Evolutionary conservation across 495 filamentous ascomycete species (phyloP).

Genomic region (Neurospora sp.): DNA sequence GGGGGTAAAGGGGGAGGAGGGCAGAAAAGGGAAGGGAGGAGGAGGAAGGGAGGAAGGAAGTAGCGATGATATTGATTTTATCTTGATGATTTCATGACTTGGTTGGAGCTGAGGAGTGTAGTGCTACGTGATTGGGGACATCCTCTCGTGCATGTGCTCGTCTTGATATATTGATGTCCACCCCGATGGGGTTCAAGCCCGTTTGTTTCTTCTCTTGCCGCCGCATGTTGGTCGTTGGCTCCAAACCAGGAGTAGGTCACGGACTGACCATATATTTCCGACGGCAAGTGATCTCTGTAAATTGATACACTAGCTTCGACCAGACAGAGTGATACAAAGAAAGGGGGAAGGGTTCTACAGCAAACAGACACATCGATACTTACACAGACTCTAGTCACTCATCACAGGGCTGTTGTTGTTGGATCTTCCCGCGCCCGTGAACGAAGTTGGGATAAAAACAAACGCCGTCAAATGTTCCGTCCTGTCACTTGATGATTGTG

Average conservation of each 20-base stretch:
- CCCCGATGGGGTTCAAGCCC: not conserved
- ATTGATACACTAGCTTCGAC: not conserved
- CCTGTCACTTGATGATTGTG: too few species aligned
- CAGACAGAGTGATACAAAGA: not conserved
- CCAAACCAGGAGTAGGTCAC: not conserved
- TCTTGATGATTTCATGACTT: not conserved
- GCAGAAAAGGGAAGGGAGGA: not conserved
- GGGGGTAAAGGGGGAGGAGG: not conserved
- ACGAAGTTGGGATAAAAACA: too few species aligned
- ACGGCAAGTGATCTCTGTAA: not conserved
- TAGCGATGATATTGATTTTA: not conserved
- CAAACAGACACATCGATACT: too few species aligned
- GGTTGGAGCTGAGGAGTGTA: not conserved
- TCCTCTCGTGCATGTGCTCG: not conserved
- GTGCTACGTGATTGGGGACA: not conserved
- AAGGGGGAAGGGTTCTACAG: not conserved
- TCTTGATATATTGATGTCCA: not conserved
- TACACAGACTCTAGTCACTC: too few species aligned
- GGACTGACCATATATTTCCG: not conserved
- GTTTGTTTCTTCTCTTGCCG: not conserved
- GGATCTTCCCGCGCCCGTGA: too few species aligned
- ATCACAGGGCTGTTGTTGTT: too few species aligned
- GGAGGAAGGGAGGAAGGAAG: not conserved
- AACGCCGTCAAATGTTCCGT: too few species aligned
- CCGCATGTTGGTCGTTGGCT: not conserved